phyloP scores from a whole-genome alignment of 331 rosid species.

The Spiraea crenata region DNA sequence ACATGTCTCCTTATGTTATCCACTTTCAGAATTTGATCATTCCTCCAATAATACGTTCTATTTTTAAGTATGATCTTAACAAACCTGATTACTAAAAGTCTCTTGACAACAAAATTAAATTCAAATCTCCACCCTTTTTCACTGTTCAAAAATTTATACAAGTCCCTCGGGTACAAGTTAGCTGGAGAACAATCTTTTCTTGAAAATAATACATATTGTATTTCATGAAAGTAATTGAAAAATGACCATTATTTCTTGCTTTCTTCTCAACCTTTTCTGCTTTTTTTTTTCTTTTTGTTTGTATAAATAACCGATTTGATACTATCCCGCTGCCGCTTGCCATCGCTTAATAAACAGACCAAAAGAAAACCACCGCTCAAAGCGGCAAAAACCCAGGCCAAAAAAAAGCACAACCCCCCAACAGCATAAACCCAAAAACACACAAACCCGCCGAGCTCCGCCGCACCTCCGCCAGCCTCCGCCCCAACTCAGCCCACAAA shows the following conservation, averaged over 20 bases:
- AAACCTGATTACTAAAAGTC: background rate
- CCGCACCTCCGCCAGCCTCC: background rate
- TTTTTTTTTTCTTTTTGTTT: background rate
- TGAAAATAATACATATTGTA: background rate
- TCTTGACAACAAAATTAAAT: background rate
- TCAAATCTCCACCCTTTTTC: no score
- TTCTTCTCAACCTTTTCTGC: background rate
- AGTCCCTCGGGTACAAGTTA: no score
- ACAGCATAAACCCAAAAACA: background rate
- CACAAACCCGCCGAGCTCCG: background rate
- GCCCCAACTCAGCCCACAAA: background rate
- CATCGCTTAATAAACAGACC: background rate
- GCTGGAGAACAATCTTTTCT: background rate
- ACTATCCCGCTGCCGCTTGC: background rate
- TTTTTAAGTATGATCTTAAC: no score
- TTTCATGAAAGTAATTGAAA: background rate
- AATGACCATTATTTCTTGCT: no score
- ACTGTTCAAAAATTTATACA: no score
- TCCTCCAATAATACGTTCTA: background rate
- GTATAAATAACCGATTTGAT: background rate
- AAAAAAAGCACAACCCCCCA: background rate
- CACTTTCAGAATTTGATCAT: background rate
- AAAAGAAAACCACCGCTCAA: conserved; percentile 3
- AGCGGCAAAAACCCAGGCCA: conserved; percentile 16
- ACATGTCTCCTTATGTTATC: background rate